Conservation (phyloP, 2,329 filamentous ascomycete species). For the Fusarium euwallaceae region DNA sequence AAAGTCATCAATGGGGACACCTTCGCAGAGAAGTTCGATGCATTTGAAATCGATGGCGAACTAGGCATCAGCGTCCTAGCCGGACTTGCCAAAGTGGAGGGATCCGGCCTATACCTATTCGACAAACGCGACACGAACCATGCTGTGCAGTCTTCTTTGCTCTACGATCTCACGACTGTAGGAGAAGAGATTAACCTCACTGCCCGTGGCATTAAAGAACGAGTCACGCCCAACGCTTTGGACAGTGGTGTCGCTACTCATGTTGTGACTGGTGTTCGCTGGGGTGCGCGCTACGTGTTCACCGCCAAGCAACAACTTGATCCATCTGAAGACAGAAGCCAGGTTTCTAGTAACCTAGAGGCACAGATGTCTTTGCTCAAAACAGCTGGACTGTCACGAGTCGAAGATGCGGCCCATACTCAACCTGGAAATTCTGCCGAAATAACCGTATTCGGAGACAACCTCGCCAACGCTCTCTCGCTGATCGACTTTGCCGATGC, state of each 20-base stretch:
- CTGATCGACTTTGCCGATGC: neutral
- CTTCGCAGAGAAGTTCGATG: neutral
- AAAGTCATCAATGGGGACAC: neutral
- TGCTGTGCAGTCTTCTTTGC: neutral
- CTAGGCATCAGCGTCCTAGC: neutral
- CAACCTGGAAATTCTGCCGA: neutral
- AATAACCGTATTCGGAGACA: neutral
- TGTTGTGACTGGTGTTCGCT: neutral
- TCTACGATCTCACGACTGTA: neutral
- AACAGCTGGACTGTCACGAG: conserved; percentile 1
- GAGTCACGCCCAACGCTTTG: neutral
- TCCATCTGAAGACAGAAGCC: neutral
- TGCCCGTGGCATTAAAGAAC: neutral
- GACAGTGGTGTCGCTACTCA: neutral
- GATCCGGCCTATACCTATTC: neutral
- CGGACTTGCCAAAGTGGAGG: neutral
- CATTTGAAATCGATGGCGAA: neutral
- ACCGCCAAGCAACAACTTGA: neutral
- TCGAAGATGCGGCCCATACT: neutral
- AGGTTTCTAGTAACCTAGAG: neutral
- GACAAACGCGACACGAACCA: neutral
- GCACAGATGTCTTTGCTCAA: neutral
- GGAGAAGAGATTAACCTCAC: neutral
- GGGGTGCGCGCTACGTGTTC: neutral
- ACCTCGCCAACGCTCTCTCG: neutral